phyloP scores from a whole-genome alignment of 257 asterid genomes.

The Solanum pimpinellifolium region DNA sequence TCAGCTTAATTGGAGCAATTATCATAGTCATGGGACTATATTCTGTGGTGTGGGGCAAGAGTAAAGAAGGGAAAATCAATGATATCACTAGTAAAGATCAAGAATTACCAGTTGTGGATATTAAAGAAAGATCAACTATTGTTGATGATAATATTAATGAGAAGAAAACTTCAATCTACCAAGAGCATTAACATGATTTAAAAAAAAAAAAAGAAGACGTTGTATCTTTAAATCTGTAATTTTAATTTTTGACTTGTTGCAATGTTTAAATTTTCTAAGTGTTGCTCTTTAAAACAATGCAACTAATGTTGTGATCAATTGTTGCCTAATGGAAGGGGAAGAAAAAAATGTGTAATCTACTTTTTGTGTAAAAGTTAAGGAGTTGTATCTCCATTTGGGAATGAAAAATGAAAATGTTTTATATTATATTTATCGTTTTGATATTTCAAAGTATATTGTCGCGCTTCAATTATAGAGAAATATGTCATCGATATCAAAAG shows the following conservation, averaged over 20 bases:
- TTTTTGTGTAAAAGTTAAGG: background rate
- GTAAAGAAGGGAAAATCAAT: conserved; percentile 29
- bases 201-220: background rate
- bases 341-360: background rate
- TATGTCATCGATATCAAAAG: background rate
- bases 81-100: conserved; percentile 9
- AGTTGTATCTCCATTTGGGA: background rate
- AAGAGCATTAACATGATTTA: background rate
- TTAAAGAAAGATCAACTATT: background rate
- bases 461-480: background rate
- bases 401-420: background rate
- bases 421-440: background rate
- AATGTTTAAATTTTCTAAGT: background rate
- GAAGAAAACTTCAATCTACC: background rate
- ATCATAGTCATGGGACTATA: conserved; percentile 65
- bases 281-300: background rate
- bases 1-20: conserved; percentile 66
- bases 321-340: background rate
- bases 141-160: background rate
- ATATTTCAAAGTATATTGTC: background rate
- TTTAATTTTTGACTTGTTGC: background rate
- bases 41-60: conserved; percentile 78
- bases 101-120: conserved; percentile 27
- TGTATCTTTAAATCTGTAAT: background rate
- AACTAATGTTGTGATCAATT: background rate